Conservation (phyloP, 768 basidiomycete species). For the Mycena indigotica region DNA sequence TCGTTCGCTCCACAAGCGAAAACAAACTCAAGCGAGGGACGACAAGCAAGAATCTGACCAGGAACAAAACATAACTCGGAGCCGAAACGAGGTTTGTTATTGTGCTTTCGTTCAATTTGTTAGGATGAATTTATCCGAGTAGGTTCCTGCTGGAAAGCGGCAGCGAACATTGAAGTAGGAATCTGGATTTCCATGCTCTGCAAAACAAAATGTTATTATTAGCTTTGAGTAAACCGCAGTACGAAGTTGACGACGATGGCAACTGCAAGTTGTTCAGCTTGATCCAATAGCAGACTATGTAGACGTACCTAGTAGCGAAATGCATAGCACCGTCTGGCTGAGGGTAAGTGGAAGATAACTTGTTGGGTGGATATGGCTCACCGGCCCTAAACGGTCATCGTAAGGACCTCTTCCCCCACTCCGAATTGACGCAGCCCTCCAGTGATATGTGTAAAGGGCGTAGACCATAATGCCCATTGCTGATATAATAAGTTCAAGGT, state of each 20-base stretch:
- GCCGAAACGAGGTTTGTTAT: no score
- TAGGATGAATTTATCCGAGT: no score
- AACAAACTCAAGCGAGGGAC: no score
- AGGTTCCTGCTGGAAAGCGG: no score
- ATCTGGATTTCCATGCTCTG: no score
- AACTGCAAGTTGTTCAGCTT: conserved; percentile 44
- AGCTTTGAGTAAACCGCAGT: conserved; percentile 63
- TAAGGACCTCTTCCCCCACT: conserved; percentile 91
- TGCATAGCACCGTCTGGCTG: conserved; percentile 75
- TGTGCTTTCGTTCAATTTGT: no score
- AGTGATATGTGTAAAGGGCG: conserved; percentile 93
- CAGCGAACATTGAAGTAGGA: no score
- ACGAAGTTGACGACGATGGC: conserved; percentile 86
- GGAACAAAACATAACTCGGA: no score
- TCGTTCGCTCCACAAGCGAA: no score
- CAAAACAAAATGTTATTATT: not conserved
- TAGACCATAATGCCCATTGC: conserved; percentile 98
- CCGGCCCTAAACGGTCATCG: conserved; percentile 93
- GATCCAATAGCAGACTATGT: not conserved
- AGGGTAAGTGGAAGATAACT: conserved; percentile 13
- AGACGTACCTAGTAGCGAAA: conserved; percentile 75
- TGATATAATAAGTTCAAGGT: no score
- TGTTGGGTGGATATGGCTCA: no score
- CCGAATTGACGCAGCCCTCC: conserved; percentile 92
- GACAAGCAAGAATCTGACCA: no score